These are phyloP conservation scores for Aspergillus persii DNA, from an alignment of 2,329 filamentous ascomycete genomes.

Conservation along the genomic window DNA sequence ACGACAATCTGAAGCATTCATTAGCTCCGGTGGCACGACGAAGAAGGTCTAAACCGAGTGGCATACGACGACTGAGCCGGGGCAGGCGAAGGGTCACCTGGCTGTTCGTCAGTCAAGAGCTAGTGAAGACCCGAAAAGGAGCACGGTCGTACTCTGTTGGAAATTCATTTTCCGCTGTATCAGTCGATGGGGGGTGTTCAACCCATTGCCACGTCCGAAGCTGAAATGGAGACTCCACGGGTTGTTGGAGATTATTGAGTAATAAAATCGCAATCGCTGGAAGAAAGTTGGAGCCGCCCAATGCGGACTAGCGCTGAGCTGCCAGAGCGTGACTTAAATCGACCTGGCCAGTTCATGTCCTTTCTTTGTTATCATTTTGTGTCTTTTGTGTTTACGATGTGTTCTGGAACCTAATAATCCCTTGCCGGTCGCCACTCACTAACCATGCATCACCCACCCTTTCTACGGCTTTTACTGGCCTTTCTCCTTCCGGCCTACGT, in stretches of 20 bases:
- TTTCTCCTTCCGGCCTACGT: slow-evolving; percentile 20
- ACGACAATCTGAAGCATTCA: slow-evolving; percentile 64
- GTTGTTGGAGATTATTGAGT: neutral
- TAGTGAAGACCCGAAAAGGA: neutral
- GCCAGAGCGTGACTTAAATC: neutral
- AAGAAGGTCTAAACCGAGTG: neutral
- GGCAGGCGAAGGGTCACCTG: slow-evolving; percentile 30
- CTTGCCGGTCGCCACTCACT: neutral
- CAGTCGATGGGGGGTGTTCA: slow-evolving; percentile 19
- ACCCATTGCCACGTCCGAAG: slow-evolving; percentile 21
- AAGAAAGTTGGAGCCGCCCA: neutral
- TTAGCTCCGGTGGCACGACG: slow-evolving; percentile 1
- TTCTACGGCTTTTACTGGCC: slow-evolving; percentile 16
- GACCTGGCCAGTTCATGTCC: neutral
- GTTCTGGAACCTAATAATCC: neutral
- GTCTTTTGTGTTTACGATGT: neutral
- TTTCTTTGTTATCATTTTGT: neutral
- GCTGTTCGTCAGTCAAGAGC: slow-evolving; percentile 14
- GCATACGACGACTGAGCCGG: slow-evolving; percentile 44
- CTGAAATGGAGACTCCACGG: neutral
- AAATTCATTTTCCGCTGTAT: slow-evolving; percentile 31
- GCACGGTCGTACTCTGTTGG: slow-evolving; percentile 27
- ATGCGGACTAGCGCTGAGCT: slow-evolving; percentile 1
- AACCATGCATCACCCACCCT: neutral
- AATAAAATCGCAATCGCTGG: neutral